These are phyloP conservation scores for Xerocomus brunneocitrinus DNA, from an alignment of 768 basidiomycete species.

Conservation along the genomic window DNA sequence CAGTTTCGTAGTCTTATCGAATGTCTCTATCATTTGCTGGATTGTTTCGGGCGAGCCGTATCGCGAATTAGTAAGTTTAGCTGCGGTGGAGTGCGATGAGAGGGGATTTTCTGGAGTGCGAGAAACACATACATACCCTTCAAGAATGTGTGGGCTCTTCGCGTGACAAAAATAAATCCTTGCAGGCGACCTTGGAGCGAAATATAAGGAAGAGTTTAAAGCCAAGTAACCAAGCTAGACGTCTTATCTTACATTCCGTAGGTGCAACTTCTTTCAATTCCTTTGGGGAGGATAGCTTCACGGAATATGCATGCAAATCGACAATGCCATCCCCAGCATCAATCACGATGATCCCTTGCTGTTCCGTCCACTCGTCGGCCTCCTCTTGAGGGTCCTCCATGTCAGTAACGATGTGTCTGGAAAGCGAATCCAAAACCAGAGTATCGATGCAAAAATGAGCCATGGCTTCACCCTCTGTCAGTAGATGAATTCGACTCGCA, in stretches of 20 bases:
- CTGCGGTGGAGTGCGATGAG: constrained; percentile 11
- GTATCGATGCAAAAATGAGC: constrained; percentile 27
- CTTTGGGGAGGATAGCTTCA: constrained; percentile 15
- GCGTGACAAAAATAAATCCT: constrained; percentile 35
- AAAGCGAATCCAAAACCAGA: background rate
- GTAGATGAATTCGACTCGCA: constrained; percentile 19
- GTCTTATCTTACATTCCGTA: constrained; percentile 23
- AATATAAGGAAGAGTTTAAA: background rate
- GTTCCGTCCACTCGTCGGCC: constrained; percentile 18
- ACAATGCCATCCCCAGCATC: constrained; percentile 37
- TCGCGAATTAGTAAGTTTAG: constrained; percentile 26
- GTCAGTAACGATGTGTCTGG: background rate
- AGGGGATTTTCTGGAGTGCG: background rate
- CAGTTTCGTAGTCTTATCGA: constrained; percentile 35
- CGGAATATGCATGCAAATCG: constrained; percentile 22
- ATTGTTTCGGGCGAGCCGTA: constrained; percentile 30
- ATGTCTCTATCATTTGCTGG: constrained; percentile 28
- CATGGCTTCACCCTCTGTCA: constrained; percentile 27
- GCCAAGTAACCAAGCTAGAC: background rate
- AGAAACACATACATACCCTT: constrained; percentile 15
- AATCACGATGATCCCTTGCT: constrained; percentile 36
- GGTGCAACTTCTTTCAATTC: constrained; percentile 33
- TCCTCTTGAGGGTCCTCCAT: constrained; percentile 1
- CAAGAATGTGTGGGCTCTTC: constrained; percentile 27
- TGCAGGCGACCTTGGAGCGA: constrained; percentile 30